These are phyloP conservation scores for Salix dunnii DNA, from an alignment of 345 rosid species.

Conservation along the genomic window DNA sequence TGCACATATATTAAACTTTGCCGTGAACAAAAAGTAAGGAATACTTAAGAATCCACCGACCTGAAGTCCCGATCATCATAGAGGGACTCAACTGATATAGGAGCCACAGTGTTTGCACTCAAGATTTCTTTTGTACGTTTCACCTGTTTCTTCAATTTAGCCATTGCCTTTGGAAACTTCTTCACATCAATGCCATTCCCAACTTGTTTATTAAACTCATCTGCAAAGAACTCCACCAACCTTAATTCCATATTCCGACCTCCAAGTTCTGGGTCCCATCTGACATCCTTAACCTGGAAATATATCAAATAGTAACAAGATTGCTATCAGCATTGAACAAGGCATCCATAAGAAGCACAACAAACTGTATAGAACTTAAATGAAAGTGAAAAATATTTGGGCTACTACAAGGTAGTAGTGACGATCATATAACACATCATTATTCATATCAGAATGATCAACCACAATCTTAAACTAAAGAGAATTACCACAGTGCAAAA, in stretches of 20 bases:
- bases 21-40: neutral
- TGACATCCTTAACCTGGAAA: conserved; percentile 90
- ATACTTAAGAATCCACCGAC: conserved; percentile 28
- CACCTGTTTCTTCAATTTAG: conserved; percentile 96
- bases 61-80: conserved; percentile 93
- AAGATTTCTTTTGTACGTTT: conserved; percentile 96
- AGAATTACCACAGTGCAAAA: neutral
- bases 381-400: neutral
- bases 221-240: conserved; percentile 86
- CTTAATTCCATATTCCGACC: conserved; percentile 87
- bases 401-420: neutral
- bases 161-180: conserved; percentile 91
- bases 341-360: neutral
- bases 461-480: neutral
- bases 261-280: conserved; percentile 93
- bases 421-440: neutral
- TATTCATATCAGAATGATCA: neutral
- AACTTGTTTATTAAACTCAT: conserved; percentile 87
- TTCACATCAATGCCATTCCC: conserved; percentile 92
- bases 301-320: conserved; percentile 9
- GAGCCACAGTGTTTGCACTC: conserved; percentile 90
- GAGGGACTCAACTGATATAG: conserved; percentile 91
- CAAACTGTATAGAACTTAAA: neutral
- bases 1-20: neutral
- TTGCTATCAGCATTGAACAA: conserved; percentile 2